phyloP scores from a whole-genome alignment of 495 filamentous ascomycete species.

The Venustampulla echinocandica region DNA sequence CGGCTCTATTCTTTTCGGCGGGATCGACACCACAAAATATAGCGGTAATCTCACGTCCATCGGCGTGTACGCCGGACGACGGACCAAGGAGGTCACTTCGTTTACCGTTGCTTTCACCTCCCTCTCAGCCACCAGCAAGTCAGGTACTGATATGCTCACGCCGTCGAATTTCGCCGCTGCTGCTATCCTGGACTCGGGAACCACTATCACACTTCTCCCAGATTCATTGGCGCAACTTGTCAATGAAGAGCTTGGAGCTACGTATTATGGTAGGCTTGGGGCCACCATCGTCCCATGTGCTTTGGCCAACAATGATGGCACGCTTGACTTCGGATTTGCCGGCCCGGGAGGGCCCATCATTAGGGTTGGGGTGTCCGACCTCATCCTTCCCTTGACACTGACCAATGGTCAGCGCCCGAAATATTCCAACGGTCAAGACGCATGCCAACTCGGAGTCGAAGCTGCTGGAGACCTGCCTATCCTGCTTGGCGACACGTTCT shows the following conservation, averaged over 20 bases:
- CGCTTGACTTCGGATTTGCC: slow-evolving; percentile 66
- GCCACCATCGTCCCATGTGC: slow-evolving; percentile 63
- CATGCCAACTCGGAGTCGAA: slow-evolving; percentile 71
- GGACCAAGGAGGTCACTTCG: slow-evolving; percentile 40
- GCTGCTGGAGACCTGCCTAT: slow-evolving; percentile 51
- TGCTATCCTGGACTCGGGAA: slow-evolving; percentile 84
- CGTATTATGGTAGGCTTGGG: slow-evolving; percentile 36
- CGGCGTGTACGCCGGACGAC: slow-evolving; percentile 34
- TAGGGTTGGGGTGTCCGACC: slow-evolving; percentile 63
- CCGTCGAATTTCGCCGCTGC: slow-evolving; percentile 47
- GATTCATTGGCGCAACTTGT: slow-evolving; percentile 54
- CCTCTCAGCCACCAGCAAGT: slow-evolving; percentile 33
- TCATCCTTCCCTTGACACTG: slow-evolving; percentile 57
- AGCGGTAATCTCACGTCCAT: slow-evolving; percentile 64
- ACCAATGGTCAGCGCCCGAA: slow-evolving; percentile 38
- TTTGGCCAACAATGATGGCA: slow-evolving; percentile 49
- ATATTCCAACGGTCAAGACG: slow-evolving; percentile 47
- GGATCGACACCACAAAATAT: slow-evolving; percentile 84
- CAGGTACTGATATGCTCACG: slow-evolving; percentile 40
- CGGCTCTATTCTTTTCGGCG: slow-evolving; percentile 88
- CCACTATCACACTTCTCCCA: slow-evolving; percentile 78
- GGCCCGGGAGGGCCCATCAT: slow-evolving; percentile 54
- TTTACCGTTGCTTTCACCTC: slow-evolving; percentile 71
- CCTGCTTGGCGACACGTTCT: slow-evolving; percentile 90
- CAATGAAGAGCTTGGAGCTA: slow-evolving; percentile 60